These are phyloP conservation scores for Avena eriantha DNA, from an alignment of 176 grass and related monocot species.

Conservation along the genomic window DNA sequence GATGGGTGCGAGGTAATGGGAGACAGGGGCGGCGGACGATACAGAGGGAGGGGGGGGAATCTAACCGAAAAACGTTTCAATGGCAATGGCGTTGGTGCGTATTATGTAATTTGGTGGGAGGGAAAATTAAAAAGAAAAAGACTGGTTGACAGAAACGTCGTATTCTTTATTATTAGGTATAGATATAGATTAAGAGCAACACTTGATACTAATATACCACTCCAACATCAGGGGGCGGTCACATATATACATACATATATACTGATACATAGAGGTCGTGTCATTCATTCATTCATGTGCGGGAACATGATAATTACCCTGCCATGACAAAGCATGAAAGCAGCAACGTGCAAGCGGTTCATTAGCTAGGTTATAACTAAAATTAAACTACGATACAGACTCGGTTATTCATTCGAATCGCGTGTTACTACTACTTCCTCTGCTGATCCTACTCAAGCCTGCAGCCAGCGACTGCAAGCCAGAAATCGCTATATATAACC, in stretches of 20 bases:
- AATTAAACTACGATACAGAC: background rate
- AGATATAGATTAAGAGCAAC: too few relatives aligned
- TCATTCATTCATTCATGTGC: background rate
- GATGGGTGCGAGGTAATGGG: too few relatives aligned
- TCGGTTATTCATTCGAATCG: conserved; percentile 42
- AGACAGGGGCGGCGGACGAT: too few relatives aligned
- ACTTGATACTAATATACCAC: conserved; percentile 28
- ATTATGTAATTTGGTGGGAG: too few relatives aligned
- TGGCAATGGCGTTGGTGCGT: too few relatives aligned
- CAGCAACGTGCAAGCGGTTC: conserved; percentile 4
- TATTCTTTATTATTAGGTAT: too few relatives aligned
- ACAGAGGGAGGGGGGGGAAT: too few relatives aligned
- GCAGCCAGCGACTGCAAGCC: conserved; percentile 51
- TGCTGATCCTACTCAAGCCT: conserved; percentile 41
- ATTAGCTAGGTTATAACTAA: conserved; percentile 35
- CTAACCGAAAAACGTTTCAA: too few relatives aligned
- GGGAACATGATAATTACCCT: conserved; percentile 27
- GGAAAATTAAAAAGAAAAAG: too few relatives aligned
- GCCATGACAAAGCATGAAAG: conserved; percentile 26
- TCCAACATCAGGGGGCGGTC: background rate
- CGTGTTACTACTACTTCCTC: conserved; percentile 27
- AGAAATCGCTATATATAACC: conserved; percentile 5
- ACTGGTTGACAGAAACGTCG: too few relatives aligned
- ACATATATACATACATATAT: conserved; percentile 24
- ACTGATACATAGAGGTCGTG: conserved; percentile 28